Base-by-base conservation (phyloP, 140 eudicot genomes). In the Oenanthe javanica region DNA sequence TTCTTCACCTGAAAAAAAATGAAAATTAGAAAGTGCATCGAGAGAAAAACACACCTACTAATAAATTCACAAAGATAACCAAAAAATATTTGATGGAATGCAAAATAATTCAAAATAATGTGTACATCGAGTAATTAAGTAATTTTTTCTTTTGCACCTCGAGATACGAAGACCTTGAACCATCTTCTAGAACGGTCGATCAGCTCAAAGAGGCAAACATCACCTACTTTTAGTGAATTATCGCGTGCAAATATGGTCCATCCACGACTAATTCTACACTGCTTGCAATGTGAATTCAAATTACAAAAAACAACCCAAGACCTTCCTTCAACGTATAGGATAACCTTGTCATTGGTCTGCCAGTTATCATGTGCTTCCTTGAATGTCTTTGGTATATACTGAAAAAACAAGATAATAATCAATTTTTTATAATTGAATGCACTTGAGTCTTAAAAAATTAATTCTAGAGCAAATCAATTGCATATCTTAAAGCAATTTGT, bases 191-290 rank as follows among this genome's bases (percentile, higher is more conserved):
- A 5, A 4, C 13, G 13, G 25, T 67, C 40, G 3, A 72, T 57
- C 47, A 82, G 61, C 83, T 87, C 88, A n/a, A 87, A 87, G 36
- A 85, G 76, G 67, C 90, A 87, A 77, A 81, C 45, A 31, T 67
- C 73, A 67, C 73, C 73, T 12, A 12, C 43, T 12, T 4, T 4
- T 19, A 67, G 45, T 12, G 45, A 67, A 67, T 67, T 67, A 2
- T 67, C 73, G 0, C 73, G 21, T 31, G 73, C 73, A 67, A 67
- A 67, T 67, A 25, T 13, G 5, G 18, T 14, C 73, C 73, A 67
- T 31, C 73, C 73, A 67, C 21, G 42, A 27, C 43, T 67, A 27
- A 67, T 25, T 67, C 73, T 67, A 67, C 45, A 67, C 8, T 61
- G 69, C 2, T 12, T 27, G 43, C 43, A 67, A 0, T 14, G 0